Base-by-base conservation (phyloP, 2,329 filamentous ascomycete species). In the Orbilia brochopaga region DNA sequence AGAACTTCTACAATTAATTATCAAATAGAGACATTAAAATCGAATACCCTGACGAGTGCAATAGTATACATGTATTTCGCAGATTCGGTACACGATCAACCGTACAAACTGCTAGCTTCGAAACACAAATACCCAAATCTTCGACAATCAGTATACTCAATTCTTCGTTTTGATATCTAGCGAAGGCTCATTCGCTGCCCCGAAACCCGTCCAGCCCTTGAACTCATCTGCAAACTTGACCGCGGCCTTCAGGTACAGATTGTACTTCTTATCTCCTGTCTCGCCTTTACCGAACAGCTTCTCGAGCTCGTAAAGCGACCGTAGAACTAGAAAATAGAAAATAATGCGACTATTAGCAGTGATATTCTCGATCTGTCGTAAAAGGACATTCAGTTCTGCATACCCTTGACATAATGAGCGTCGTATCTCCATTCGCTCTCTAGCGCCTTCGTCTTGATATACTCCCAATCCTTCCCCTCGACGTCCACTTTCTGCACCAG, bases 401-500 rank as follows among this genome's bases (percentile, higher is more conserved):
- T 80, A 87, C 89, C 87, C 81, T 97, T 96, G 32, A 97, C 87
- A 77, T 87, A 97, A 80, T 96, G 90, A 17, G 90, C 85, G 80
- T 97, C 91, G 1, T 84, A 86, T 8, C 86, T 82, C 80, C 87
- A 87, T 57, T 84, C 79, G 2, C 88, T 88, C 59, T 85, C 86
- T 17, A 96, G 77, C 1, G 90, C 91, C 79, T 87, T 85, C 58
- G 89, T 81, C 58, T 88, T 84, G 3, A 93, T 88, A 79, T 90
- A 90, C 4, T 86, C 84, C 94, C 94, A 99, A 55, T 85, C 83
- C 76, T 87, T 87, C 1, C 83, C 85, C 42, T 85, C 83, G n/a
- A 86, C 76, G 50, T 91, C 86, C 46, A 83, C 82, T 0, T 83
- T 78, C 3, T 83, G 82, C 65, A 94, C 83, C 27, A 84, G 83